Percentiles rank a stretch among this genome's conserved stretches.
Conservation (phyloP, 148 eudicot species). For the Rhododendron griersonianum region DNA sequence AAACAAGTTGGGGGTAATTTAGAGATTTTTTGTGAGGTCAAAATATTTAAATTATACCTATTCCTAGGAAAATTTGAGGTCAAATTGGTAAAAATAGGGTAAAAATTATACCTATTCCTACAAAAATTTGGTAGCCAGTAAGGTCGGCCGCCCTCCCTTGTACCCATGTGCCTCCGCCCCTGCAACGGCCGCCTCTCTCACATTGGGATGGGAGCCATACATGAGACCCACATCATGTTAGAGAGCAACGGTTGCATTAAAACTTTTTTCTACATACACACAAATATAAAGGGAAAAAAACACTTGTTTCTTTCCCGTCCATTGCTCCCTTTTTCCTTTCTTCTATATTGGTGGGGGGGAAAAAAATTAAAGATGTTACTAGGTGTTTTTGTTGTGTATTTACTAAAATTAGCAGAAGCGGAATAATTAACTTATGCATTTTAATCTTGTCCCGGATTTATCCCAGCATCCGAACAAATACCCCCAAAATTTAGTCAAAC, state of each 20-base stretch:
- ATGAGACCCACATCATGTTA: neutral
- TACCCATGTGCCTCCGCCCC: no score
- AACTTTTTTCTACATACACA: neutral
- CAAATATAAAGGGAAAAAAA: no score
- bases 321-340: neutral
- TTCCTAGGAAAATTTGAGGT: no score
- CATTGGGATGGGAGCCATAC: no score
- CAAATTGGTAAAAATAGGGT: no score
- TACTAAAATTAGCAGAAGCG: neutral
- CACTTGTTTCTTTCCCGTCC: neutral
- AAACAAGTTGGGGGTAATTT: no score
- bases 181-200: no score
- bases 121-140: no score
- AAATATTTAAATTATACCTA: no score
- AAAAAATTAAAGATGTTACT: neutral
- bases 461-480: neutral
- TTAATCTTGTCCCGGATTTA: neutral
- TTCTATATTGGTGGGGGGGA: neutral
- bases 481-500: neutral
- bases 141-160: no score
- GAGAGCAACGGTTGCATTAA: neutral
- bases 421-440: neutral
- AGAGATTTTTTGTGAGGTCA: no score
- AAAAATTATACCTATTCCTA: no score
- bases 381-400: neutral